A percentile compares a stretch with the other conserved stretches of the same genome.
Evolutionary conservation across 108 stramenopile species (phyloP).

Genomic region (Nitzschia sp.): DNA sequence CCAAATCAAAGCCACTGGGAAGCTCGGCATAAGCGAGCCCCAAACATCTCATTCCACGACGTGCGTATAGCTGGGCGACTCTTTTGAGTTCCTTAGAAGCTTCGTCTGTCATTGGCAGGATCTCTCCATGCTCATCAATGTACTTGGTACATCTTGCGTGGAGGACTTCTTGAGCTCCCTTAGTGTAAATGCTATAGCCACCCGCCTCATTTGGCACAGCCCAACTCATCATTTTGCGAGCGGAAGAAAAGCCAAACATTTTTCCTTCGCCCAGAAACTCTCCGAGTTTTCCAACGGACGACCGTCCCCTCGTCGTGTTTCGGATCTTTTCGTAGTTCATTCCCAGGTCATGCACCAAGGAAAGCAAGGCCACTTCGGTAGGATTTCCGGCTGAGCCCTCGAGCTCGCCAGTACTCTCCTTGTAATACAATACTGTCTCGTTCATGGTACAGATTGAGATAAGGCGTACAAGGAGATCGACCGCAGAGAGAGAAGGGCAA

Average conservation of each 20-base stretch:
- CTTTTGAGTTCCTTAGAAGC: conserved; percentile 28
- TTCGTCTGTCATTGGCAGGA: conserved; percentile 38
- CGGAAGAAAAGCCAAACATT: conserved; percentile 85
- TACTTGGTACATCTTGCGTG: conserved; percentile 52
- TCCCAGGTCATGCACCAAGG: conserved; percentile 63
- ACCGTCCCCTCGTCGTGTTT: conserved; percentile 66
- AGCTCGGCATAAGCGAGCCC: conserved; percentile 83
- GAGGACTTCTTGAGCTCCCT: conserved; percentile 86
- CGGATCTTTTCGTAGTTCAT: conserved; percentile 65
- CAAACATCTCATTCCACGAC: conserved; percentile 82
- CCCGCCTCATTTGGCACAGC: conserved; percentile 68
- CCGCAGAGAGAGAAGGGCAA: conserved; percentile 5
- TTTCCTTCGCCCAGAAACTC: conserved; percentile 73
- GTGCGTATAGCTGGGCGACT: conserved; percentile 61
- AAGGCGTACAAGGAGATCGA: conserved; percentile 45
- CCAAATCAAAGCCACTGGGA: conserved; percentile 62
- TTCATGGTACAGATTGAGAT: conserved; percentile 85
- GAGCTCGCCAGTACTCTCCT: conserved; percentile 30
- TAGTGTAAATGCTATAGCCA: conserved; percentile 81
- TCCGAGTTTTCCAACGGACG: conserved; percentile 54
- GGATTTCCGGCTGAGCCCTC: conserved; percentile 80
- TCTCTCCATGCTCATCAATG: conserved; percentile 27
- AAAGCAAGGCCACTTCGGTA: conserved; percentile 92
- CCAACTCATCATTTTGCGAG: conserved; percentile 93
- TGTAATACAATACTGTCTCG: conserved; percentile 61